Evolutionary conservation across 2,329 filamentous ascomycete species (phyloP).

Genomic region (Fusarium sarcochroum): DNA sequence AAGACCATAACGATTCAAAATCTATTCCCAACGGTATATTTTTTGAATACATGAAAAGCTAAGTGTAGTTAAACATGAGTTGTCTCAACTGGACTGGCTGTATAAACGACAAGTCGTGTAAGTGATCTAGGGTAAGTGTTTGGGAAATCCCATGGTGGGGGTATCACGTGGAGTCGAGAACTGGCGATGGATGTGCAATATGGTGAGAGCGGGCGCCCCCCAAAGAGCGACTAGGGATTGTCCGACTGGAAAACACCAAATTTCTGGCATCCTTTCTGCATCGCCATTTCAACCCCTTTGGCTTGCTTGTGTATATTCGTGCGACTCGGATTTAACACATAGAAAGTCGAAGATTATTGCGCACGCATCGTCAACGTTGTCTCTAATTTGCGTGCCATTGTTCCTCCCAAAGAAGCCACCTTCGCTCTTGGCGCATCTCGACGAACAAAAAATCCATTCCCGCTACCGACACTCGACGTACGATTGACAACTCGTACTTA

Average conservation of each 20-base stretch:
- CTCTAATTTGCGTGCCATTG: conserved; percentile 4
- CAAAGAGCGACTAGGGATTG: conserved; percentile 38
- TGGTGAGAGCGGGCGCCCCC: conserved; percentile 22
- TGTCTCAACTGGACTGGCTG: too few relatives aligned
- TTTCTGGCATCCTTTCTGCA: conserved; percentile 39
- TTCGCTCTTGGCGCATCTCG: conserved; percentile 33
- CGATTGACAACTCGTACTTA: conserved; percentile 15
- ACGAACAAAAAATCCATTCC: conserved; percentile 21
- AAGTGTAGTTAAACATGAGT: too few relatives aligned
- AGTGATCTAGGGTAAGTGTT: conserved; percentile 36
- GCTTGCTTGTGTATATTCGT: conserved; percentile 20
- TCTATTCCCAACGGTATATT: too few relatives aligned
- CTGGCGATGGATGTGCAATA: conserved; percentile 27
- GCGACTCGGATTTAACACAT: conserved; percentile 17
- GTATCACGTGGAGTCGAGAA: conserved; percentile 43
- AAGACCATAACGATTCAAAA: too few relatives aligned
- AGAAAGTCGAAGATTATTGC: conserved; percentile 6
- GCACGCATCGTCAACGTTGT: conserved; percentile 1
- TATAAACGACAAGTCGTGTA: conserved; percentile 7
- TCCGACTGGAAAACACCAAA: conserved; percentile 41
- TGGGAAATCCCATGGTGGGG: conserved; percentile 16
- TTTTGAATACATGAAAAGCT: too few relatives aligned
- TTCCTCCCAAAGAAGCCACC: conserved; percentile 40
- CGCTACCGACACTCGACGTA: neutral
- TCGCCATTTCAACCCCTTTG: conserved; percentile 24